Evolutionary conservation across 192 early-diverging fungal species (phyloP).

Genomic region (Powellomyces hirtus): DNA sequence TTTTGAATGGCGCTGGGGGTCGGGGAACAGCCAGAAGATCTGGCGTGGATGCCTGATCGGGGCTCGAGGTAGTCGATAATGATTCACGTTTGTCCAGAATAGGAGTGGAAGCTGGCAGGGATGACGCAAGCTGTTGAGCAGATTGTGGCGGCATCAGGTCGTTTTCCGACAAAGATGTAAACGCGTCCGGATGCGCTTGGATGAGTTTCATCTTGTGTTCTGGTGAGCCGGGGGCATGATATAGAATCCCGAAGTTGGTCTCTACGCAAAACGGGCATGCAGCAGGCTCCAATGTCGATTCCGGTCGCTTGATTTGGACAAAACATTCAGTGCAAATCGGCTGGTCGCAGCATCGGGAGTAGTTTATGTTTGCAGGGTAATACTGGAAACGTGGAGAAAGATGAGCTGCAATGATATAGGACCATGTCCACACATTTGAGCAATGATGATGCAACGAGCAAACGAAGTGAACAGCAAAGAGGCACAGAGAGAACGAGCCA

Average conservation of each 20-base stretch:
- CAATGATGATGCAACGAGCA: no score
- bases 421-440: no score
- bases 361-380: constrained; percentile 90
- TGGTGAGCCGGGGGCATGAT: constrained; percentile 39
- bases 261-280: constrained; percentile 87
- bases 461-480: no score
- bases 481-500: no score
- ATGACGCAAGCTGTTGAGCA: neutral
- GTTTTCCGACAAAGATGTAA: constrained; percentile 1
- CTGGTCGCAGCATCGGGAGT: constrained; percentile 89
- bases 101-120: no score
- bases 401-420: no score
- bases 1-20: constrained; percentile 6
- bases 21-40: neutral
- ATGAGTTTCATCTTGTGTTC: constrained; percentile 13
- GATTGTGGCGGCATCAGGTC: neutral
- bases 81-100: no score
- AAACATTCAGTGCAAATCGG: constrained; percentile 98
- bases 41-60: no score
- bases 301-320: constrained; percentile 89
- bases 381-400: no score
- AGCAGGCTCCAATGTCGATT: constrained; percentile 63
- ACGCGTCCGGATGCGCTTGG: constrained; percentile 4
- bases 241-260: constrained; percentile 80
- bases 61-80: no score